These are phyloP conservation scores for Saxophila tyrrhenica DNA, from an alignment of 495 filamentous ascomycete species.

Conservation along the genomic window DNA sequence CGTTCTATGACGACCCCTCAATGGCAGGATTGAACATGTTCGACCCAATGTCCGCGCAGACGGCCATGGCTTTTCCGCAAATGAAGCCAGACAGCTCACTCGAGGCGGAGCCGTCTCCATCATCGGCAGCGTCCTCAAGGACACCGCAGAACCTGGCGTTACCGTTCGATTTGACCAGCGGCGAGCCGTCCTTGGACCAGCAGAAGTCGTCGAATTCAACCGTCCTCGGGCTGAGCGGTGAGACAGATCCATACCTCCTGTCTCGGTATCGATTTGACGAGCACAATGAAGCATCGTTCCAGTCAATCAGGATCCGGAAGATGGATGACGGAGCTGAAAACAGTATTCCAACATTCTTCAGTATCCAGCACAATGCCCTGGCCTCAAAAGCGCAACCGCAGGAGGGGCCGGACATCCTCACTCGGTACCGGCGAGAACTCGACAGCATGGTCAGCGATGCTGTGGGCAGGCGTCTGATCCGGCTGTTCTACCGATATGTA, in stretches of 20 bases:
- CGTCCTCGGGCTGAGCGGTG: constrained; percentile 15
- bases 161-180: constrained; percentile 12
- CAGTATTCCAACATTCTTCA: constrained; percentile 13
- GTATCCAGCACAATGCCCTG: constrained; percentile 16
- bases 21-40: constrained; percentile 5
- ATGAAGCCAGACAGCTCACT: constrained; percentile 1
- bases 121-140: not conserved
- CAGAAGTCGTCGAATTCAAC: constrained; percentile 11
- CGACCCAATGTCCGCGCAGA: constrained; percentile 5
- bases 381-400: constrained; percentile 15
- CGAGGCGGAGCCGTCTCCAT: constrained; percentile 7
- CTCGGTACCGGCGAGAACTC: constrained; percentile 11
- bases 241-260: constrained; percentile 12
- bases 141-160: constrained; percentile 1
- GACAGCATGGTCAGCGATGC: constrained; percentile 18
- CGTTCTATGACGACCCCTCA: constrained; percentile 9
- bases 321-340: constrained; percentile 6
- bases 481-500: constrained; percentile 19
- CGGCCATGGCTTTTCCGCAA: not conserved
- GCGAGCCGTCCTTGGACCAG: constrained; percentile 11
- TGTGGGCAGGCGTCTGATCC: constrained; percentile 16
- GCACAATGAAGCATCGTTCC: constrained; percentile 16
- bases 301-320: constrained; percentile 16
- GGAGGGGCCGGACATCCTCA: constrained; percentile 2
- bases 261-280: constrained; percentile 15